A percentile compares a stretch with the other conserved stretches of the same genome.
These are phyloP conservation scores for Acanthochlamys bracteata DNA, from an alignment of 106 monocot genomes.

Conservation along the genomic window DNA sequence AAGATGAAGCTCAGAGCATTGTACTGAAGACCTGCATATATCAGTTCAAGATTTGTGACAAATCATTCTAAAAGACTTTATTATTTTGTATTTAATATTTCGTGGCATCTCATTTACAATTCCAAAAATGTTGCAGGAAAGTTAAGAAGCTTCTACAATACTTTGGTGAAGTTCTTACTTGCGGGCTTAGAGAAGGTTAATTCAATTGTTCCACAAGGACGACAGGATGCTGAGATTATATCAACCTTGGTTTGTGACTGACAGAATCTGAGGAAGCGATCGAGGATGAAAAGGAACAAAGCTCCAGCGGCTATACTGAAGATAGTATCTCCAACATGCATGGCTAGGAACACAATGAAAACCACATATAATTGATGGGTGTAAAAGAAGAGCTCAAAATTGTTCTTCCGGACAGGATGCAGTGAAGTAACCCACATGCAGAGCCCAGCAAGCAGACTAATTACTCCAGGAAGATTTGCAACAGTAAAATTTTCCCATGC, in stretches of 20 bases:
- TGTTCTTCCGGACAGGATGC: slow-evolving; percentile 45
- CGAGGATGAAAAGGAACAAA: no score
- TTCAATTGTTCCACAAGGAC: slow-evolving; percentile 38
- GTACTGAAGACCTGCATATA: slow-evolving; percentile 35
- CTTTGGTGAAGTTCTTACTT: no score
- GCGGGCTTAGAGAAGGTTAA: no score
- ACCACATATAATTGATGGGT: slow-evolving; percentile 89
- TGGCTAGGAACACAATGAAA: slow-evolving; percentile 68
- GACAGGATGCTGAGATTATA: slow-evolving; percentile 63
- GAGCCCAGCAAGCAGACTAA: slow-evolving; percentile 69
- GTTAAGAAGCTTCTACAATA: no score
- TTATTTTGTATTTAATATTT: no score
- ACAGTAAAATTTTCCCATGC: slow-evolving; percentile 64
- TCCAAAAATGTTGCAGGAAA: no score
- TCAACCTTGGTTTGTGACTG: slow-evolving; percentile 64
- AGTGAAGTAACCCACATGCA: slow-evolving; percentile 91
- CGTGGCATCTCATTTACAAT: no score
- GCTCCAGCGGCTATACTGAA: slow-evolving; percentile 48
- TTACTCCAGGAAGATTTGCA: slow-evolving; percentile 73
- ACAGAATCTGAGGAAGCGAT: slow-evolving; percentile 58
- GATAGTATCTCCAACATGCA: slow-evolving; percentile 83
- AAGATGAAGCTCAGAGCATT: slow-evolving; percentile 88
- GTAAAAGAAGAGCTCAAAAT: slow-evolving; percentile 82
- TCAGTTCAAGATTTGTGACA: background rate
- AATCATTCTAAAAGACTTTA: no score